Evolutionary conservation across 2,329 filamentous ascomycete species (phyloP).

Genomic region (Ophidiomyces ophidiicola): DNA sequence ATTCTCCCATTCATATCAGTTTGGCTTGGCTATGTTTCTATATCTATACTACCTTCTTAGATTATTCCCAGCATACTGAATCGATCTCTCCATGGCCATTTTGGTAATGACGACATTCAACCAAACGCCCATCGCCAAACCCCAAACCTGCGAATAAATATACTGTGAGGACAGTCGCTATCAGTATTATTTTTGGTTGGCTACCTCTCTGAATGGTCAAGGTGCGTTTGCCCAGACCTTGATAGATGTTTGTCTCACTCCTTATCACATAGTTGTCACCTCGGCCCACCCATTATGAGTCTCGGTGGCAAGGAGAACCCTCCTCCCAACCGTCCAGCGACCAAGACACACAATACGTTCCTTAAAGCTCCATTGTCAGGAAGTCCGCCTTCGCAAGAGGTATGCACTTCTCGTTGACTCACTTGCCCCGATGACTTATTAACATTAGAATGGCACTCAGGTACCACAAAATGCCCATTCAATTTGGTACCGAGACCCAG

Average conservation of each 20-base stretch:
- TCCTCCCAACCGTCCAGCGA: slow-evolving; percentile 6
- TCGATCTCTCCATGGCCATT: slow-evolving; percentile 8
- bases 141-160: neutral
- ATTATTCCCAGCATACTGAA: neutral
- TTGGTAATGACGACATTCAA: slow-evolving; percentile 3
- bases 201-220: slow-evolving; percentile 3
- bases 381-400: neutral
- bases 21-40: neutral
- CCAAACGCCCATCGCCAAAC: neutral
- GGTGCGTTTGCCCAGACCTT: neutral
- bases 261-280: neutral
- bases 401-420: neutral
- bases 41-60: neutral
- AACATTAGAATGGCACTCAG: neutral
- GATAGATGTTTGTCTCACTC: neutral
- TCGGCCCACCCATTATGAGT: slow-evolving; percentile 11
- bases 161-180: no score
- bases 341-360: neutral
- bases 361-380: slow-evolving; percentile 1
- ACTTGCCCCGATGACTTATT: neutral
- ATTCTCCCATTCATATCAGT: no score
- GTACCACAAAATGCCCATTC: neutral
- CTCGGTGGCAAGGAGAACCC: slow-evolving; percentile 11
- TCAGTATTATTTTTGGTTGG: no score
- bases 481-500: slow-evolving; percentile 15